A percentile compares a stretch with the other conserved stretches of the same genome.
These are phyloP conservation scores for Cladosporium oxysporum DNA, from an alignment of 2,329 filamentous ascomycete genomes.

Conservation along the genomic window DNA sequence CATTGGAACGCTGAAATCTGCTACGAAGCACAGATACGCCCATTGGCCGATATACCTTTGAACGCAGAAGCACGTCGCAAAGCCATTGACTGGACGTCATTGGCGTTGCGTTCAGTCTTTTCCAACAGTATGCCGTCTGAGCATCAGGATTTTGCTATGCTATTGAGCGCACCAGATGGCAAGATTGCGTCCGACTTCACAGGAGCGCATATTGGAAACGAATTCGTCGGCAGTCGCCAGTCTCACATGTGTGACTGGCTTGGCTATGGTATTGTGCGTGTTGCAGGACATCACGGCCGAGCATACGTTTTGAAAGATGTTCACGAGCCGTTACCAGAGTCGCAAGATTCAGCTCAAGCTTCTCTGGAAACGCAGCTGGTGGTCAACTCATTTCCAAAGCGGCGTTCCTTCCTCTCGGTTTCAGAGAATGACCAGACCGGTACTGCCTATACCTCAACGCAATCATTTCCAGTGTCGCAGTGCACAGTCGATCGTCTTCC, in stretches of 20 bases:
- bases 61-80: background rate
- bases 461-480: conserved; percentile 50
- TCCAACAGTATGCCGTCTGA: conserved; percentile 17
- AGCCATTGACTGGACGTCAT: conserved; percentile 15
- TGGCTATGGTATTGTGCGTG: conserved; percentile 25
- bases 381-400: conserved; percentile 49
- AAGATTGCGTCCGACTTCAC: conserved; percentile 1
- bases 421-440: conserved; percentile 22
- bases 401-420: conserved; percentile 58
- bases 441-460: conserved; percentile 45
- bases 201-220: conserved; percentile 8
- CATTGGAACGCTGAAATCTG: conserved; percentile 30
- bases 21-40: conserved; percentile 22
- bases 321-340: background rate
- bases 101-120: conserved; percentile 21
- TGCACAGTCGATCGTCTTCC: conserved; percentile 54
- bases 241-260: background rate
- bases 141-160: conserved; percentile 22
- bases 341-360: background rate
- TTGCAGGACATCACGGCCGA: conserved; percentile 23
- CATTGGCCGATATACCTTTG: background rate
- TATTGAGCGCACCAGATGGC: conserved; percentile 20
- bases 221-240: background rate
- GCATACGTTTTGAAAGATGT: conserved; percentile 25
- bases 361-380: conserved; percentile 2